Conservation (phyloP, 305 asterid genomes). For the Stenogyne calaminthoides region DNA sequence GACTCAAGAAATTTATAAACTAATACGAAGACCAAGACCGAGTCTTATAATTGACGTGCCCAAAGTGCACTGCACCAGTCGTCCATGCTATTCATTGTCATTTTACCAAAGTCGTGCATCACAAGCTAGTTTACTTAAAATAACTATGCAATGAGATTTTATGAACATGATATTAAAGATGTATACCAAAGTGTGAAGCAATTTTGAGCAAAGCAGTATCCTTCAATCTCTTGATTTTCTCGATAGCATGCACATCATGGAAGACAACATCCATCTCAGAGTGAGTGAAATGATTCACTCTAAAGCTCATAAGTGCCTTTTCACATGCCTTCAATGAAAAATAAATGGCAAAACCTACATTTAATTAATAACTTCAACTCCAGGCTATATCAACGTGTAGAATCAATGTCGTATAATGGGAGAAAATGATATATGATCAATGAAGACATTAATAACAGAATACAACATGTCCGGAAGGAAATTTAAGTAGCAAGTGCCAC, state of each 20-base stretch:
- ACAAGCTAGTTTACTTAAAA: too few relatives aligned
- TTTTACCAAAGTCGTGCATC: not conserved
- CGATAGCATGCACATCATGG: conserved; percentile 33
- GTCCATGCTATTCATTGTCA: conserved; percentile 9
- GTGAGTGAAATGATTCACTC: conserved; percentile 25
- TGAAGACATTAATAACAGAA: not conserved
- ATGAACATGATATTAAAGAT: conserved; percentile 4
- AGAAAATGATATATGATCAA: not conserved
- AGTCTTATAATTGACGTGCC: not conserved
- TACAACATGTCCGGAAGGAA: conserved; percentile 10
- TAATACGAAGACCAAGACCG: conserved; percentile 7
- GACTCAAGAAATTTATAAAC: not conserved
- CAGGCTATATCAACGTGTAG: not conserved
- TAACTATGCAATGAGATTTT: conserved; percentile 5
- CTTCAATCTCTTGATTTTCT: conserved; percentile 60
- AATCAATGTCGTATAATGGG: not conserved
- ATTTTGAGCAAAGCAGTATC: conserved; percentile 51
- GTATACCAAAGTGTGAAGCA: conserved; percentile 70
- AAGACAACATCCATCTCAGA: conserved; percentile 32
- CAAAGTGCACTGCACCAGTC: conserved; percentile 6
- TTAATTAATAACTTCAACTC: conserved; percentile 11
- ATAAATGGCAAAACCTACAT: conserved; percentile 21
- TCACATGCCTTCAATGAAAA: conserved; percentile 66
- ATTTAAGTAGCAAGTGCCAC: conserved; percentile 10
- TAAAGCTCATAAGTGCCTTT: conserved; percentile 52